Base-by-base conservation (phyloP, 768 basidiomycete genomes). In the Boletus reticuloceps region DNA sequence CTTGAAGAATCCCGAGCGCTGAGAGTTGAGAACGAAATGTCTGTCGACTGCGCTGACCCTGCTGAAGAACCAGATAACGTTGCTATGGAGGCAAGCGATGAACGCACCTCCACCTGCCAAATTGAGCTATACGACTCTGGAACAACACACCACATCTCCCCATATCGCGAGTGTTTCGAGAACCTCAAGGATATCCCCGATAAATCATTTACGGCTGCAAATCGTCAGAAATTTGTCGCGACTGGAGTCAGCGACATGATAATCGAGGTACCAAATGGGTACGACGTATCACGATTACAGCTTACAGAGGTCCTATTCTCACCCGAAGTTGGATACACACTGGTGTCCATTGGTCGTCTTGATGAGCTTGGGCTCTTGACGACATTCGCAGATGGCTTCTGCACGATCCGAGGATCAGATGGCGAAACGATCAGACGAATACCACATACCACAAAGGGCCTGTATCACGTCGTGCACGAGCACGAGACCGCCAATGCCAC, bases 301-400 rank as follows among this genome's bases (percentile, higher is more conserved):
- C 48, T 49, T 2, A 49, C 25, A 1, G 5, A 49, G 8, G 48
- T 48, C 2, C 10, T 48, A 4, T 44, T 17, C 9, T 44, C 19
- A 12, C 43, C 43, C 3, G 39, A 40, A n/a, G 45, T 46, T 6
- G 45, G 45, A 4, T 46, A 34, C 25, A 52, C 25, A 4, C 27
- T 45, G 0, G n/a, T 52, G 7, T 43, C 25, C 0, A 52, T 52
- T 5, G 51, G 34, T 12, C 5, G 9, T 45, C 51, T 51, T 27
- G 50, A 51, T 36, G 41, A 51, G 42, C 41, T 51, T n/a, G 50
- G 50, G 0, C 17, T 45, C 37, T 39, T 14, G 5, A 53, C 29
- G 1, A 53, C 38, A 4, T 53, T 53, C 14, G 27, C 25, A 27
- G 17, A 52, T 1, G 36, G 27, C 0, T 52, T 6, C 25, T 52